A percentile compares a stretch with the other conserved stretches of the same genome.
These are phyloP conservation scores for Funneliformis geosporum DNA, from an alignment of 192 early-diverging fungal genomes.

Conservation along the genomic window DNA sequence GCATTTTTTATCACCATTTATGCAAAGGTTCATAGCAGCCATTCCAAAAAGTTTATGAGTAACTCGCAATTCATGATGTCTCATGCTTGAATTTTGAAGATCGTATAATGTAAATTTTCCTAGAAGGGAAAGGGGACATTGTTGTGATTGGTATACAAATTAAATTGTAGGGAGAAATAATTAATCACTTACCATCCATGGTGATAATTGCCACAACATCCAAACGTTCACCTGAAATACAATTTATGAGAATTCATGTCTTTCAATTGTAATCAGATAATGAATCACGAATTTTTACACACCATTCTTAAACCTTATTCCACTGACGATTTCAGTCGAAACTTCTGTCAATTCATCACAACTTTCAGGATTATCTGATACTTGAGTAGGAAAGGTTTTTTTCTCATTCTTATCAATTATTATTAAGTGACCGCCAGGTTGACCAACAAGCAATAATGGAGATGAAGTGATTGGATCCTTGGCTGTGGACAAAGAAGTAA, in stretches of 20 bases:
- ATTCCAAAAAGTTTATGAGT: constrained; percentile 61
- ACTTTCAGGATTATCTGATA: constrained; percentile 38
- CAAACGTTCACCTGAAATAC: constrained; percentile 39
- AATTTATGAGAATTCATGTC: constrained; percentile 46
- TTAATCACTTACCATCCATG: constrained; percentile 51
- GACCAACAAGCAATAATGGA: constrained; percentile 54
- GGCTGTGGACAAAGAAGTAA: constrained; percentile 51
- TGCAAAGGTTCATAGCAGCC: constrained; percentile 48
- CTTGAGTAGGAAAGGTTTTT: constrained; percentile 25
- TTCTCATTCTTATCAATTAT: constrained; percentile 48
- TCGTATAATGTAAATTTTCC: constrained; percentile 56
- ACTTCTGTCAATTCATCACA: constrained; percentile 24
- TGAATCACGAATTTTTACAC: constrained; percentile 11
- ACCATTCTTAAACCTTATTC: constrained; percentile 16
- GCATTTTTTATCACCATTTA: constrained; percentile 8
- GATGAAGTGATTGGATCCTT: constrained; percentile 43
- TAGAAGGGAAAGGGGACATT: not conserved
- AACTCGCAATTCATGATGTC: constrained; percentile 52
- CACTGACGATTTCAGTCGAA: constrained; percentile 27
- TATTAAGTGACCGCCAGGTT: constrained; percentile 52
- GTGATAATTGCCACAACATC: constrained; percentile 56
- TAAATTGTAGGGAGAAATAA: not conserved
- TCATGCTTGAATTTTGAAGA: constrained; percentile 43
- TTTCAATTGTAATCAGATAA: not conserved
- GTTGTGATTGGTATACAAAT: constrained; percentile 16